phyloP scores from a whole-genome alignment of 2,329 filamentous ascomycete species.

The Epichloe amarillans region DNA sequence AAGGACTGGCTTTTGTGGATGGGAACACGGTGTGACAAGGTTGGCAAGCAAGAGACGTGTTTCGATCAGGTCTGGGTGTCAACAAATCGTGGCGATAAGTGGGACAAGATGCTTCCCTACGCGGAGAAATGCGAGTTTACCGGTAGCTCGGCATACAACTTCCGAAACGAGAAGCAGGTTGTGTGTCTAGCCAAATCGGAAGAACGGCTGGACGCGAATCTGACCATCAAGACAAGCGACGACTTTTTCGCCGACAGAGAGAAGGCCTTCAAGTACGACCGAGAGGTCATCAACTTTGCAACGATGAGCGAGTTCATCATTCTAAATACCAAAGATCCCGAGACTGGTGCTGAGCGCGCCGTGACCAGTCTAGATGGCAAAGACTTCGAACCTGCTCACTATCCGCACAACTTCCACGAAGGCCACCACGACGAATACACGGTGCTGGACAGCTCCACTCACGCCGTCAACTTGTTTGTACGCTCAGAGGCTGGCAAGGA shows the following conservation, averaged over 20 bases:
- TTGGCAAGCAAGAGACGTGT: conserved; percentile 41
- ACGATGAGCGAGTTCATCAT: conserved; percentile 97
- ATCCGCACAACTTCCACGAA: conserved; percentile 74
- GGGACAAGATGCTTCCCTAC: conserved; percentile 61
- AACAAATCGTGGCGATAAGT: conserved; percentile 65
- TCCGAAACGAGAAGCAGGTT: conserved; percentile 40
- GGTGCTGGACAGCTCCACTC: conserved; percentile 85
- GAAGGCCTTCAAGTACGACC: conserved; percentile 32
- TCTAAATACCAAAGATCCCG: conserved; percentile 61
- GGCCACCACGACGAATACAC: conserved; percentile 75
- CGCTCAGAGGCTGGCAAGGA: conserved; percentile 55
- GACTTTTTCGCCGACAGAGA: conserved; percentile 61
- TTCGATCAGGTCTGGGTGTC: conserved; percentile 64
- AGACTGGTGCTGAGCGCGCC: conserved; percentile 56
- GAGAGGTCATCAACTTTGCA: conserved; percentile 64
- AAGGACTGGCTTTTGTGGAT: conserved; percentile 91
- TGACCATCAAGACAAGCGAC: conserved; percentile 62
- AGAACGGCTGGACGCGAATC: conserved; percentile 44
- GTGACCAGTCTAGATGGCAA: conserved; percentile 76
- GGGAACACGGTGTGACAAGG: conserved; percentile 54
- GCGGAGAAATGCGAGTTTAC: conserved; percentile 82
- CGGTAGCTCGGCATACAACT: conserved; percentile 43
- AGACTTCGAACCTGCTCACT: conserved; percentile 69
- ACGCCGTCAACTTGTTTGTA: conserved; percentile 89
- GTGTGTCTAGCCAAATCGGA: conserved; percentile 44